These are phyloP conservation scores for Nephelium lappaceum DNA, from an alignment of 345 rosid species.

Conservation along the genomic window DNA sequence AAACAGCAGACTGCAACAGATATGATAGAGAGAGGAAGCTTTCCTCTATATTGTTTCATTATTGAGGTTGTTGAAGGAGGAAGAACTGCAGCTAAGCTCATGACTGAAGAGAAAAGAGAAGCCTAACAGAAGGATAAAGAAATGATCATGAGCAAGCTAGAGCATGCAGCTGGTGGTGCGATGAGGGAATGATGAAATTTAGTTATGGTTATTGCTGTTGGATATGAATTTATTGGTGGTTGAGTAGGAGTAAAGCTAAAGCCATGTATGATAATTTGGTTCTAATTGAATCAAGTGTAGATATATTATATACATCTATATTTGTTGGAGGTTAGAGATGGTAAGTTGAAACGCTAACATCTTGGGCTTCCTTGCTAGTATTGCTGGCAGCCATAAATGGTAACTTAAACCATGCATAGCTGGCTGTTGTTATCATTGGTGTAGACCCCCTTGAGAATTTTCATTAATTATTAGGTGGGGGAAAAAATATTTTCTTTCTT, in stretches of 20 bases:
- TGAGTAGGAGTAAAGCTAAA: conserved; percentile 85
- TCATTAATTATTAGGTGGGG: conserved; percentile 11
- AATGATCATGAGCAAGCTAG: neutral
- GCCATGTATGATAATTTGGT: conserved; percentile 33
- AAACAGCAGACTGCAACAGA: conserved; percentile 48
- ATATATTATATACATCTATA: neutral
- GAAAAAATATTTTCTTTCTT: neutral
- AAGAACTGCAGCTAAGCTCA: conserved; percentile 39
- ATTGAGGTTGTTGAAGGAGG: conserved; percentile 30
- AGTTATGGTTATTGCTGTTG: neutral
- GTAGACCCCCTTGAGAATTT: neutral
- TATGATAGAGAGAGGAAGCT: conserved; percentile 59
- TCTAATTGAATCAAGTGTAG: neutral
- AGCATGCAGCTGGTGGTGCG: neutral
- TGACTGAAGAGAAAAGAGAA: conserved; percentile 15
- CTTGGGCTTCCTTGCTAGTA: conserved; percentile 23
- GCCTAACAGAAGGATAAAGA: conserved; percentile 8
- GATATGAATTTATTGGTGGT: conserved; percentile 28
- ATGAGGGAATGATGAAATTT: conserved; percentile 34
- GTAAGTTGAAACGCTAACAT: conserved; percentile 49
- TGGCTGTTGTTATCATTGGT: conserved; percentile 18
- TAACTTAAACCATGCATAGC: neutral
- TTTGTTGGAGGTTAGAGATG: conserved; percentile 32
- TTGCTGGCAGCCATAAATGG: conserved; percentile 16
- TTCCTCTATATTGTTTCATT: conserved; percentile 52